Evolutionary conservation across 495 filamentous ascomycete species (phyloP).

Genomic region (Aspergillus campestris): DNA sequence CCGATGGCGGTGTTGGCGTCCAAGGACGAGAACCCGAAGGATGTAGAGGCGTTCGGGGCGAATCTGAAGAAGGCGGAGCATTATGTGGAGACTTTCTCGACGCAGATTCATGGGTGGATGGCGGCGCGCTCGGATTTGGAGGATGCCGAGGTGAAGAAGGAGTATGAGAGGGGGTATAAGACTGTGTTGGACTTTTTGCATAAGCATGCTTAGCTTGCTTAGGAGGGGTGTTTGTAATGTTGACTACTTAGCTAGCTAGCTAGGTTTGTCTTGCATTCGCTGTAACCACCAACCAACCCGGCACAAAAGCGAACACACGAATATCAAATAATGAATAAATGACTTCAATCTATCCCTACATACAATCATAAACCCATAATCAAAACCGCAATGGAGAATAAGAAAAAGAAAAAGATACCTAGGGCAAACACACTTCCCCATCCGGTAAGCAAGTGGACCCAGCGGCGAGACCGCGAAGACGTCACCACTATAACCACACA

Average conservation of each 20-base stretch:
- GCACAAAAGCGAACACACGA: too few relatives aligned
- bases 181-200: constrained; percentile 65
- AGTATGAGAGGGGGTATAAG: constrained; percentile 76
- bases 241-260: neutral
- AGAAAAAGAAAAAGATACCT: too few relatives aligned
- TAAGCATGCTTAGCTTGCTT: constrained; percentile 65
- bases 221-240: neutral
- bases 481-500: too few relatives aligned
- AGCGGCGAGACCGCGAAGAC: too few relatives aligned
- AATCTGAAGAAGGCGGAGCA: constrained; percentile 53
- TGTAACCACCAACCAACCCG: too few relatives aligned
- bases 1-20: constrained; percentile 60
- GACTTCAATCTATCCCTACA: too few relatives aligned
- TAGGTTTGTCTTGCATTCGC: neutral
- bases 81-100: constrained; percentile 68
- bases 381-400: too few relatives aligned
- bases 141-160: constrained; percentile 55
- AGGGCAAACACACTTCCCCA: too few relatives aligned
- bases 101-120: constrained; percentile 92
- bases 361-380: too few relatives aligned
- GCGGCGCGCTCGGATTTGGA: constrained; percentile 65
- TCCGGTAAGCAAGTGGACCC: too few relatives aligned
- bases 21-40: constrained; percentile 55
- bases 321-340: too few relatives aligned
- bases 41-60: constrained; percentile 63